Evolutionary conservation across 2,329 filamentous ascomycete species (phyloP).

Genomic region (Elsinoe arachidis): DNA sequence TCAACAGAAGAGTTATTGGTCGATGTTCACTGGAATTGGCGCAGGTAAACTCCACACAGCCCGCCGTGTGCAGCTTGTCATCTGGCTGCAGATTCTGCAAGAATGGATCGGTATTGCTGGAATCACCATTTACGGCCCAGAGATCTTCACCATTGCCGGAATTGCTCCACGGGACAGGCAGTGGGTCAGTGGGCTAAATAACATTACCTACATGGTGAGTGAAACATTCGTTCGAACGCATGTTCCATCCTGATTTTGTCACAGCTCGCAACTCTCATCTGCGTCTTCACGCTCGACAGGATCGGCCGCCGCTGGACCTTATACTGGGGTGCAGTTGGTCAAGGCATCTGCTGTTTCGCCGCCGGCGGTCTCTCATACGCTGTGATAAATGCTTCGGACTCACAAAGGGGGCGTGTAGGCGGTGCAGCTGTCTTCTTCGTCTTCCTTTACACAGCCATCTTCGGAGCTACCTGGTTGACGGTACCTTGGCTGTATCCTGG

Average conservation of each 20-base stretch:
- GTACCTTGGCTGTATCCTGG: conserved; percentile 40
- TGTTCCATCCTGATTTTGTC: neutral
- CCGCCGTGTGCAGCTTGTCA: conserved; percentile 30
- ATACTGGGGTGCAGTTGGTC: conserved; percentile 29
- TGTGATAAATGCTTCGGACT: conserved; percentile 21
- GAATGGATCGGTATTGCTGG: conserved; percentile 30
- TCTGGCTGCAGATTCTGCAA: conserved; percentile 35
- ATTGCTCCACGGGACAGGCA: conserved; percentile 30
- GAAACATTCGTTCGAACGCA: neutral
- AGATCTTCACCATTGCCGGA: conserved; percentile 28
- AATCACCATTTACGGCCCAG: conserved; percentile 30
- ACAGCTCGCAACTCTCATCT: conserved; percentile 26
- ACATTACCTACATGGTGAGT: conserved; percentile 27
- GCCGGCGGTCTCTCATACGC: conserved; percentile 27
- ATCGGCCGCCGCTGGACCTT: conserved; percentile 28
- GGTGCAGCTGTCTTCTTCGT: conserved; percentile 60
- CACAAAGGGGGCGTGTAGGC: conserved; percentile 29
- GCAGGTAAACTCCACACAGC: conserved; percentile 28
- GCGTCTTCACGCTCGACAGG: conserved; percentile 29
- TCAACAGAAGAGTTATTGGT: conserved; percentile 24
- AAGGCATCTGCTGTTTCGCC: conserved; percentile 28
- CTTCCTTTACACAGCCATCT: conserved; percentile 58
- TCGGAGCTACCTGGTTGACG: conserved; percentile 56
- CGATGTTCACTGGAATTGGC: conserved; percentile 27
- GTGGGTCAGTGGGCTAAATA: conserved; percentile 35